Base-by-base conservation (phyloP, 176 grass and related monocot genomes). In the Cenchrus fungigraminus region DNA sequence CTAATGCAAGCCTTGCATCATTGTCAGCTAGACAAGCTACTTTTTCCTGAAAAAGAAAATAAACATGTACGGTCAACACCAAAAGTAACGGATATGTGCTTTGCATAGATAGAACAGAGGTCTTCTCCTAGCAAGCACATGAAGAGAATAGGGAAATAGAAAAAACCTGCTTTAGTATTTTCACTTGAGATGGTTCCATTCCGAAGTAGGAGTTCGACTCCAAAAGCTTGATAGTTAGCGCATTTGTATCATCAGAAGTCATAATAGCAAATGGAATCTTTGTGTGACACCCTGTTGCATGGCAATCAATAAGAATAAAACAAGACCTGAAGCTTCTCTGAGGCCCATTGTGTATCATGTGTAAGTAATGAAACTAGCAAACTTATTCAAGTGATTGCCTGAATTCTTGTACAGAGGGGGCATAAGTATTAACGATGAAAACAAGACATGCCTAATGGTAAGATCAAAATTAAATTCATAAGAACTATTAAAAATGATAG, bases 191-290 rank as follows among this genome's bases (percentile, higher is more conserved):
- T 80, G 88, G 75, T 64, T 91, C 91, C 96, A 95, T 98, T 88
- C 93, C 96, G 91, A 95, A 98, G 73, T 88, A 95, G 9, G 90
- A 92, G 74, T 98, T 98, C 65, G 91, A 94, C 55, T 98, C 91
- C 86, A 98, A 71, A 77, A 98, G 93, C 11, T 98, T 58, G 74
- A 88, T 28, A 46, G 96, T 98, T 12, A 81, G 69, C 78, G 86
- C 83, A 86, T 98, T 89, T 65, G 96, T 98, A 81, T 98, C 96
- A 76, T 98, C 96, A 43, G 96, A 98, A 37, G 96, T 98, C 96
- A 98, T 98, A 87, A 98, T 94, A 50, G 84, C 93, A 83, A 98
- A 94, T 66, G 93, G 96, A 82, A 98, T 98, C 65, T 92, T 89
- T 66, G 31, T 81, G 34, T 83, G 43, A 65, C 19, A 55, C 87